Conservation (phyloP, 192 early-diverging fungal genomes). For the Gigaspora rosea region DNA sequence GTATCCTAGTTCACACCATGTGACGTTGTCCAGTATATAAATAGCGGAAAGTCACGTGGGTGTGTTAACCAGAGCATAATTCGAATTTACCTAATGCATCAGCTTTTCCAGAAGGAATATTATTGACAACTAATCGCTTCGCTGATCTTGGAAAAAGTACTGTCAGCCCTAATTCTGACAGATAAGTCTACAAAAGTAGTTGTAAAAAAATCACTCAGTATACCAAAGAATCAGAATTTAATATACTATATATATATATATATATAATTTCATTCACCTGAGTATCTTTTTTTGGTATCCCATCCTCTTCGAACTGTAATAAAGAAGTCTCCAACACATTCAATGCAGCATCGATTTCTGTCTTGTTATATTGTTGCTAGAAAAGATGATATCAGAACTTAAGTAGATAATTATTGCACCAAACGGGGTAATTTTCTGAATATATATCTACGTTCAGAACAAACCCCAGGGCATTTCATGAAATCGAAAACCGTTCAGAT, state of each 20-base stretch:
- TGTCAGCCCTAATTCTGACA: slow-evolving; percentile 40
- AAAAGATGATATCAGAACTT: background rate
- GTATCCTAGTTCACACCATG: background rate
- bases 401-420: background rate
- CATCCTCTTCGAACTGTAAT: slow-evolving; percentile 29
- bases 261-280: slow-evolving; percentile 2
- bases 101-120: slow-evolving; percentile 27
- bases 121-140: slow-evolving; percentile 38
- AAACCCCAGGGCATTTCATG: too few relatives aligned
- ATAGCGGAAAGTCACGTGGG: too few relatives aligned
- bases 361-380: slow-evolving; percentile 31
- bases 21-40: background rate
- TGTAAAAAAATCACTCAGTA: background rate
- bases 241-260: background rate
- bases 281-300: slow-evolving; percentile 22
- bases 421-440: background rate
- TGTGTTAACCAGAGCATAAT: background rate
- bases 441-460: background rate
- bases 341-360: slow-evolving; percentile 23
- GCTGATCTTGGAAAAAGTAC: slow-evolving; percentile 48
- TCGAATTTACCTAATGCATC: background rate
- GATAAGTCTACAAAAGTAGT: slow-evolving; percentile 35
- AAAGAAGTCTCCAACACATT: background rate
- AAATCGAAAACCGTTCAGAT: too few relatives aligned
- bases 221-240: background rate